phyloP scores from a whole-genome alignment of 129 eudicot species.

The Ambrosia trifida region DNA sequence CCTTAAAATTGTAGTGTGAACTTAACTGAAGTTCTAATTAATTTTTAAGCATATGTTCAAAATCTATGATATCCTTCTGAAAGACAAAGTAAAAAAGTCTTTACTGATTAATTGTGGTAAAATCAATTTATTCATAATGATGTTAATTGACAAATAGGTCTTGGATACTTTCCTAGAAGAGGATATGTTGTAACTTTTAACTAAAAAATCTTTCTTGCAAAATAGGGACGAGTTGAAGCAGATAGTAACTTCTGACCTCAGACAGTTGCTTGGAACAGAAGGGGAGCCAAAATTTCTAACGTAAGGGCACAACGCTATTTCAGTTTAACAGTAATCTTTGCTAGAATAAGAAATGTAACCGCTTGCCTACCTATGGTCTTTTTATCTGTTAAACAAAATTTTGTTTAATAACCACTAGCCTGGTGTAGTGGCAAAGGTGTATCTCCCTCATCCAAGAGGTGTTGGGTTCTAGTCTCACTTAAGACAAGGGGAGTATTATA shows the following conservation, averaged over 20 bases:
- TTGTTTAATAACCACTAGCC: not conserved
- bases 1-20: slow-evolving; percentile 3
- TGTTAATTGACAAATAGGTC: slow-evolving; percentile 5
- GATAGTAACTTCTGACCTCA: slow-evolving; percentile 82
- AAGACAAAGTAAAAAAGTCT: not conserved
- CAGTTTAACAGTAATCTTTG: not conserved
- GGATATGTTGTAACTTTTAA: slow-evolving; percentile 7
- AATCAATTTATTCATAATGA: not conserved
- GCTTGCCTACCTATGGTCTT: not conserved
- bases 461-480: too few relatives aligned
- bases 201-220: slow-evolving; percentile 10
- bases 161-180: slow-evolving; percentile 1
- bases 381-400: not conserved
- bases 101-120: not conserved
- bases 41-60: not conserved
- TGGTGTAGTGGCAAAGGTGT: too few relatives aligned
- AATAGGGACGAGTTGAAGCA: slow-evolving; percentile 85
- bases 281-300: slow-evolving; percentile 76
- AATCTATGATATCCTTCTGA: not conserved
- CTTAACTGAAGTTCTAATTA: not conserved
- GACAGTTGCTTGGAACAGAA: slow-evolving; percentile 80
- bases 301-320: slow-evolving; percentile 41
- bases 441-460: too few relatives aligned
- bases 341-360: not conserved
- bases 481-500: too few relatives aligned